A percentile compares a stretch with the other conserved stretches of the same genome.
These are phyloP conservation scores for Fraxinus dipetala DNA, from an alignment of 305 asterid genomes.

Conservation along the genomic window DNA sequence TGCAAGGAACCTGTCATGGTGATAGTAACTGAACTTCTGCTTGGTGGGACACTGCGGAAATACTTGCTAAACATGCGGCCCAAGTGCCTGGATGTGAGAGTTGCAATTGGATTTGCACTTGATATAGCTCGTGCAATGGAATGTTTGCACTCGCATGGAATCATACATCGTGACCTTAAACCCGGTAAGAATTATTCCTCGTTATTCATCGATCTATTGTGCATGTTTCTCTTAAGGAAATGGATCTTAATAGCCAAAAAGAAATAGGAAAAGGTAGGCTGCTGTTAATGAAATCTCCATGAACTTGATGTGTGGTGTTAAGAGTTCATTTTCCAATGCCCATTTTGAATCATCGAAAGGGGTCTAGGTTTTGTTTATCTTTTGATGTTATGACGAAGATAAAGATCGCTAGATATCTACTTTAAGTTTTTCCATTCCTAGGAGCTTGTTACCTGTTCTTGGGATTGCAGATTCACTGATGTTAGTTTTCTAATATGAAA, in stretches of 20 bases:
- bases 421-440: neutral
- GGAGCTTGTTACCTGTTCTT: neutral
- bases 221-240: neutral
- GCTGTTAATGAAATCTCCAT: neutral
- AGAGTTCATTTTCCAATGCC: neutral
- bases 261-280: neutral
- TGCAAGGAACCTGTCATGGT: conserved; percentile 64
- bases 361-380: neutral
- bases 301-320: neutral
- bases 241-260: neutral
- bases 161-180: conserved; percentile 59
- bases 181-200: conserved; percentile 36
- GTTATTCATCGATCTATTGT: neutral
- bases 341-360: neutral
- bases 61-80: conserved; percentile 51
- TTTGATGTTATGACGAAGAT: neutral
- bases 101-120: conserved; percentile 52
- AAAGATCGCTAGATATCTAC: neutral
- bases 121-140: conserved; percentile 68
- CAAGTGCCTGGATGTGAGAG: conserved; percentile 38
- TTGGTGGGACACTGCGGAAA: conserved; percentile 55
- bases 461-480: neutral
- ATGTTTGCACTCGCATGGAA: conserved; percentile 59
- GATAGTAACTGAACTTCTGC: conserved; percentile 58
- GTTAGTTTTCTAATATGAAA: too few species aligned